A percentile compares a stretch with the other conserved stretches of the same genome.
phyloP scores from a whole-genome alignment of 2,329 filamentous ascomycete species.

The Grosmannia penicillata region DNA sequence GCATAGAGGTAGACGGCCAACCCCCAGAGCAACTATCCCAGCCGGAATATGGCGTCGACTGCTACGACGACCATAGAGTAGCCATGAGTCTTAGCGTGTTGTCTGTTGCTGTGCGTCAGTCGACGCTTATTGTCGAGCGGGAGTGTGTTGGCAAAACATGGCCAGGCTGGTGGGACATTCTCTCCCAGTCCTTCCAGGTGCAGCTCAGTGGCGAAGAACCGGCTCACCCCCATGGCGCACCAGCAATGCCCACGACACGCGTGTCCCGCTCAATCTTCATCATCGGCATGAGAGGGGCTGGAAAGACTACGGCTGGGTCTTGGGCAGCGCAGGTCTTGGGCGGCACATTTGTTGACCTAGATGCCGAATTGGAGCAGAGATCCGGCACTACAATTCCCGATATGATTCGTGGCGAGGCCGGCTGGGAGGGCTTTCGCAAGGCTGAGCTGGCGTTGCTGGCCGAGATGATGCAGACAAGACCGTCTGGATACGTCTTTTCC shows the following conservation, averaged over 20 bases:
- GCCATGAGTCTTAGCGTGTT: slow-evolving; percentile 98
- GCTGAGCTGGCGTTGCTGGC: slow-evolving; percentile 64
- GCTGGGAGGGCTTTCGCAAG: slow-evolving; percentile 80
- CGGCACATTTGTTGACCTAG: slow-evolving; percentile 72
- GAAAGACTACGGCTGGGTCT: slow-evolving; percentile 83
- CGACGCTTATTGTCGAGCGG: slow-evolving; percentile 70
- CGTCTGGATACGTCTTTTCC: slow-evolving; percentile 69
- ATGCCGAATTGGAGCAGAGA: slow-evolving; percentile 67
- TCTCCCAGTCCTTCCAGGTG: slow-evolving; percentile 65
- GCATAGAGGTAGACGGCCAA: slow-evolving; percentile 58
- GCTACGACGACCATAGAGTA: slow-evolving; percentile 94
- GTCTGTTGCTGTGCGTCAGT: slow-evolving; percentile 52
- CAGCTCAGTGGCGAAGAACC: slow-evolving; percentile 61
- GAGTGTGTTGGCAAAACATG: slow-evolving; percentile 96
- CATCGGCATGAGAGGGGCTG: slow-evolving; percentile 93
- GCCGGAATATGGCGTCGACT: slow-evolving; percentile 59
- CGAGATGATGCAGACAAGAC: slow-evolving; percentile 58
- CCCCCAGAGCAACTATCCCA: slow-evolving; percentile 31
- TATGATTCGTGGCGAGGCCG: slow-evolving; percentile 54
- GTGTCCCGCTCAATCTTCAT: slow-evolving; percentile 65
- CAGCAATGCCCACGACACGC: slow-evolving; percentile 5
- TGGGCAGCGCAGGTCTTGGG: slow-evolving; percentile 69
- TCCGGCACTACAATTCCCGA: slow-evolving; percentile 69
- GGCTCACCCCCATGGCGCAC: slow-evolving; percentile 6
- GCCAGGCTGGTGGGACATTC: slow-evolving; percentile 95